These are phyloP conservation scores for Sarcocystis neurona DNA, from an alignment of 169 alveolate species.

Conservation along the genomic window DNA sequence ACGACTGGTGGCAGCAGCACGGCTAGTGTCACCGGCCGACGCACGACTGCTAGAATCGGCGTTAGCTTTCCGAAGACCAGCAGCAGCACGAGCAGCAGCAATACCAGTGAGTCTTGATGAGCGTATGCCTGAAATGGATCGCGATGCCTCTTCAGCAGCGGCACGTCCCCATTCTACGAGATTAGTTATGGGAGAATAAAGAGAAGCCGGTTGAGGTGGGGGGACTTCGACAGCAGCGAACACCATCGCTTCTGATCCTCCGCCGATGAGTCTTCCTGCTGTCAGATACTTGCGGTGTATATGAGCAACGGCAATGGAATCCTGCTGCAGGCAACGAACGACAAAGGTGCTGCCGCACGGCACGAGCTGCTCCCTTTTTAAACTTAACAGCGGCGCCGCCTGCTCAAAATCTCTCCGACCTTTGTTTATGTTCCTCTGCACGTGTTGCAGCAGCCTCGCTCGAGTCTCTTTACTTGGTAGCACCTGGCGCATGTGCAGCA, in stretches of 20 bases:
- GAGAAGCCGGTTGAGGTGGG: neutral
- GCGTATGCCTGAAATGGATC: too few species aligned
- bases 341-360: neutral
- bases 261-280: slow-evolving; percentile 21
- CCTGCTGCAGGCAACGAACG: neutral
- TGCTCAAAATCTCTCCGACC: slow-evolving; percentile 25
- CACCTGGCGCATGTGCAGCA: slow-evolving; percentile 19
- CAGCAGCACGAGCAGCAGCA: too few species aligned
- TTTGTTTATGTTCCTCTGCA: neutral
- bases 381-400: neutral
- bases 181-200: too few species aligned
- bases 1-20: too few species aligned
- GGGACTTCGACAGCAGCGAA: slow-evolving; percentile 13
- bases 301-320: neutral
- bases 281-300: too few species aligned
- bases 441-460: neutral
- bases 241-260: slow-evolving; percentile 33
- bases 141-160: too few species aligned
- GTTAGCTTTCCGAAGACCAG: too few species aligned
- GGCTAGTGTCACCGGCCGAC: too few species aligned
- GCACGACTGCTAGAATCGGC: too few species aligned
- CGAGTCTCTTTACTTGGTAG: neutral
- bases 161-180: too few species aligned
- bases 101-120: too few species aligned
- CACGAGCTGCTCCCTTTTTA: slow-evolving; percentile 4